phyloP scores from a whole-genome alignment of 768 basidiomycete species.

The Botryobasidium botryosum region DNA sequence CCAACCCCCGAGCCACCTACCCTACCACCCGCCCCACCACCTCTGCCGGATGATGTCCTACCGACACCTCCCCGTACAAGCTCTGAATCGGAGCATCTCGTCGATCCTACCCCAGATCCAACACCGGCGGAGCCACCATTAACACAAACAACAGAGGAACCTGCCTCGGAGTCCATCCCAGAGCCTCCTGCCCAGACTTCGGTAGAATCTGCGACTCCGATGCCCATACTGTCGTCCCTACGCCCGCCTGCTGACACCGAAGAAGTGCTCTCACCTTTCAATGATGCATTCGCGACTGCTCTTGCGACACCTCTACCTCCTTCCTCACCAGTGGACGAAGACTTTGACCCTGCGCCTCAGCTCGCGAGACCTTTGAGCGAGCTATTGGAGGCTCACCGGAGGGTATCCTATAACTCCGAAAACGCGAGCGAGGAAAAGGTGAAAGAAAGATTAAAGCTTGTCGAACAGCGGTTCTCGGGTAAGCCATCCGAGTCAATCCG shows the following conservation, averaged over 20 bases:
- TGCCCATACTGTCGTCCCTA: no score
- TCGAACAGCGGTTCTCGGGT: constrained; percentile 71
- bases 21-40: neutral
- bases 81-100: neutral
- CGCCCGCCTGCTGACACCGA: neutral
- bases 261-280: neutral
- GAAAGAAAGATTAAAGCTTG: constrained; percentile 45
- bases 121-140: neutral
- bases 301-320: constrained; percentile 1
- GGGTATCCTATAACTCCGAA: no score
- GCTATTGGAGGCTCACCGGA: no score
- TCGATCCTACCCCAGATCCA: neutral
- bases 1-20: neutral
- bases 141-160: neutral
- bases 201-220: no score
- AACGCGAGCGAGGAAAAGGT: constrained; percentile 45
- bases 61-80: neutral
- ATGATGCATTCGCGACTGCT: neutral
- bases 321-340: neutral
- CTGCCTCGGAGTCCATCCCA: neutral
- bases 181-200: neutral
- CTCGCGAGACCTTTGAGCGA: constrained; percentile 10
- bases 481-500: constrained; percentile 7
- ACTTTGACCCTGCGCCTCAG: neutral
- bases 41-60: neutral